Conservation (phyloP, 2,329 filamentous ascomycete genomes). For the Penicillium sp. region DNA sequence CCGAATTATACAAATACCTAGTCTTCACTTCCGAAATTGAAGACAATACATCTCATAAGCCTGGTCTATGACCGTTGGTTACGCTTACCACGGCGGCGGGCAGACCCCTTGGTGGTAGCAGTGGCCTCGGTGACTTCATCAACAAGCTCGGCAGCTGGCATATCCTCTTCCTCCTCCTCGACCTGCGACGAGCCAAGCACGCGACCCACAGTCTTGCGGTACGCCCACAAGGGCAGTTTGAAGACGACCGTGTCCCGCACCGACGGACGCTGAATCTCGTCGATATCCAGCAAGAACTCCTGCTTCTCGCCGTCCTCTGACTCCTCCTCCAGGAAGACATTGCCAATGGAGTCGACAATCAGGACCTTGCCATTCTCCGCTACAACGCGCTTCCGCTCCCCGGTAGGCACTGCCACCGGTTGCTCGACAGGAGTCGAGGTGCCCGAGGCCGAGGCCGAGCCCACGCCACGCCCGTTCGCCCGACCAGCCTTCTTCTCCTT, state of each 20-base stretch:
- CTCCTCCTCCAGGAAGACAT: constrained; percentile 92
- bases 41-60: too few relatives aligned
- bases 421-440: constrained; percentile 56
- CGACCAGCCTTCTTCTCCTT: constrained; percentile 63
- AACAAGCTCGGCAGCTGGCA: constrained; percentile 19
- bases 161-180: constrained; percentile 26
- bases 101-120: constrained; percentile 23
- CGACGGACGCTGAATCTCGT: constrained; percentile 76
- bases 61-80: constrained; percentile 31
- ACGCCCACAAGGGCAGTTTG: constrained; percentile 75
- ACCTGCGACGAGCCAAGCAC: constrained; percentile 26
- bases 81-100: constrained; percentile 33
- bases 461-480: constrained; percentile 27
- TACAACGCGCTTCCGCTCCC: constrained; percentile 81
- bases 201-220: constrained; percentile 49
- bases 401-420: constrained; percentile 56
- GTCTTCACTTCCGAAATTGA: not conserved
- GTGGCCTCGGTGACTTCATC: constrained; percentile 31
- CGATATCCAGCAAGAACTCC: constrained; percentile 85
- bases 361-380: constrained; percentile 95
- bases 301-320: constrained; percentile 81
- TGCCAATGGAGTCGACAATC: constrained; percentile 86
- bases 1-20: not conserved
- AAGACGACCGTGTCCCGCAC: constrained; percentile 81
- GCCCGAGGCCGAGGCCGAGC: constrained; percentile 36